These are phyloP conservation scores for Kockovaella imperatae DNA, from an alignment of 768 basidiomycete species.

Conservation along the genomic window DNA sequence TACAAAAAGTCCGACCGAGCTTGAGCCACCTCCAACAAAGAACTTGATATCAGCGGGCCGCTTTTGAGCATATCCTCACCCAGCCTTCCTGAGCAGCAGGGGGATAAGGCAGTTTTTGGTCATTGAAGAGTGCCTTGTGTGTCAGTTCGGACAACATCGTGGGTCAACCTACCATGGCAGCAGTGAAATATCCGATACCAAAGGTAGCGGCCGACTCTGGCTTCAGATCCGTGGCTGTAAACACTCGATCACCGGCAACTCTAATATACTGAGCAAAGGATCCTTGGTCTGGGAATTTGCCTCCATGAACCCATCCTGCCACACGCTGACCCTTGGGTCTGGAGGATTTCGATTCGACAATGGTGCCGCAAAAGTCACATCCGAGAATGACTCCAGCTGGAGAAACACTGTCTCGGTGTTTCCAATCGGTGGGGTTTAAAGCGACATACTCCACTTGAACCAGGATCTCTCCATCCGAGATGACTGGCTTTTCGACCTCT, in stretches of 20 bases:
- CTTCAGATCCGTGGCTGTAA: conserved; percentile 29
- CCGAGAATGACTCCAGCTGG: conserved; percentile 25
- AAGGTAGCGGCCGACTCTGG: conserved; percentile 24
- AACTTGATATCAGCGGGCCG: conserved; percentile 10
- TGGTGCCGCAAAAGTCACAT: conserved; percentile 31
- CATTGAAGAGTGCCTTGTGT: not conserved
- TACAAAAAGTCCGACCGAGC: conserved; percentile 46
- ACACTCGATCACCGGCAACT: conserved; percentile 23
- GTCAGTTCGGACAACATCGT: not conserved
- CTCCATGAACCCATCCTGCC: conserved; percentile 31
- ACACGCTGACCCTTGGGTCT: conserved; percentile 29
- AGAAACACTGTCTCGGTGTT: conserved; percentile 19
- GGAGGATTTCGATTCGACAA: conserved; percentile 22
- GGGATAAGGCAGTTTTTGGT: not conserved
- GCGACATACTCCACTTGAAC: not conserved
- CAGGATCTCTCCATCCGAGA: not conserved
- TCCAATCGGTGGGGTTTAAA: conserved; percentile 33
- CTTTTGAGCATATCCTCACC: not conserved
- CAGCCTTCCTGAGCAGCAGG: not conserved
- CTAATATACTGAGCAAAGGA: conserved; percentile 27
- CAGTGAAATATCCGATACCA: conserved; percentile 32
- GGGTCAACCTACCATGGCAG: conserved; percentile 19
- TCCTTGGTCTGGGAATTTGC: conserved; percentile 29
- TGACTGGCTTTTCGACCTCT: not conserved
- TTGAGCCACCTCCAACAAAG: conserved; percentile 40